phyloP scores from a whole-genome alignment of 768 basidiomycete species.

The Russula sp. region DNA sequence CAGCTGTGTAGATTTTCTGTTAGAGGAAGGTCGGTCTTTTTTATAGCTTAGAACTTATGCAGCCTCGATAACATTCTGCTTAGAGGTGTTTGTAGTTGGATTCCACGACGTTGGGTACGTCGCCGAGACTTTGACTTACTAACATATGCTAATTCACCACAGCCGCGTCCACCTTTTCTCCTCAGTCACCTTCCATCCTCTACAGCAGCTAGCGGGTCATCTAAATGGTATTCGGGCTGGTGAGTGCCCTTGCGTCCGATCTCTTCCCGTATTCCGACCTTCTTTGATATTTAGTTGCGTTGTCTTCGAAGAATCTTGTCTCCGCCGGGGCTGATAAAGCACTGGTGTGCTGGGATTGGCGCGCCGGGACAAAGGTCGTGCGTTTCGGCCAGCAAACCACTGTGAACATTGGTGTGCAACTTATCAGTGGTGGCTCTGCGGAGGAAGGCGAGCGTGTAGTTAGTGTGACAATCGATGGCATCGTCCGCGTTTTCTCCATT shows the following conservation, averaged over 20 bases:
- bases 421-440: conserved; percentile 51
- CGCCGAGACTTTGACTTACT: not conserved
- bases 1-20: conserved; percentile 83
- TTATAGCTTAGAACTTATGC: not conserved
- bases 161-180: conserved; percentile 89
- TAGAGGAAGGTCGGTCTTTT: conserved; percentile 61
- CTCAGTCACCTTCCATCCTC: conserved; percentile 75
- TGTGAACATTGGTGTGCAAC: conserved; percentile 85
- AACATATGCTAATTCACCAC: conserved; percentile 15
- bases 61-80: not conserved
- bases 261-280: not conserved
- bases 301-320: conserved; percentile 81
- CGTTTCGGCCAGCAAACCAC: conserved; percentile 93
- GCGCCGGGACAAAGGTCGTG: conserved; percentile 83
- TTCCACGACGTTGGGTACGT: conserved; percentile 88
- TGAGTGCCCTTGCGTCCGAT: not conserved
- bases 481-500: conserved; percentile 88
- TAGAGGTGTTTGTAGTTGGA: conserved; percentile 88
- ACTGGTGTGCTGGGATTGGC: conserved; percentile 87
- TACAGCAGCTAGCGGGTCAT: conserved; percentile 83
- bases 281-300: conserved; percentile 50
- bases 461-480: conserved; percentile 89
- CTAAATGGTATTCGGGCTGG: conserved; percentile 81
- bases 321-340: conserved; percentile 77
- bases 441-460: conserved; percentile 78